phyloP scores from a whole-genome alignment of 1,284 basidiomycete species.

The Tilletia walkeri region DNA sequence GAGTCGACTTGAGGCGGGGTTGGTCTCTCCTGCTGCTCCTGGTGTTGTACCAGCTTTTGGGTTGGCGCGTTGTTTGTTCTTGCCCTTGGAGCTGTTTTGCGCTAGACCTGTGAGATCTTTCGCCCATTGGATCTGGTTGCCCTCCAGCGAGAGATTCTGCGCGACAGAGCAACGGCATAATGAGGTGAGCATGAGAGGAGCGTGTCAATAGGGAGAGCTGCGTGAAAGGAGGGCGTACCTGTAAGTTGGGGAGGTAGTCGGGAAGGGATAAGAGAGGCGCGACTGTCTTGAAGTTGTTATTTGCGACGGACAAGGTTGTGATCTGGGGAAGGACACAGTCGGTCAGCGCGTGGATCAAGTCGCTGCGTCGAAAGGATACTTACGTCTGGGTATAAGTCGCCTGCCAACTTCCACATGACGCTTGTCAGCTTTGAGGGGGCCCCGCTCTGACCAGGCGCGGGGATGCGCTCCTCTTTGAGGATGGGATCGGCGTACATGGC shows the following conservation, averaged over 20 bases:
- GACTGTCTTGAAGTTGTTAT: constrained; percentile 40
- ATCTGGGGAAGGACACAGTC: constrained; percentile 19
- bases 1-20: constrained; percentile 20
- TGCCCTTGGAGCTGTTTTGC: constrained; percentile 25
- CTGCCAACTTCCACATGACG: constrained; percentile 80
- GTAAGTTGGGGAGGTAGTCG: constrained; percentile 60
- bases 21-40: not conserved
- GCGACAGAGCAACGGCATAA: constrained; percentile 9
- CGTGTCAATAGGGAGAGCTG: not conserved
- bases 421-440: constrained; percentile 67
- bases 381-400: constrained; percentile 73
- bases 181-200: constrained; percentile 15
- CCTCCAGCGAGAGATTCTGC: constrained; percentile 72
- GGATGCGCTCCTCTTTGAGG: constrained; percentile 67
- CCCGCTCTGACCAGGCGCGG: constrained; percentile 67
- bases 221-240: constrained; percentile 15
- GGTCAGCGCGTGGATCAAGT: not conserved
- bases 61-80: not conserved
- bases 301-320: constrained; percentile 40
- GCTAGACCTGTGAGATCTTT: constrained; percentile 45
- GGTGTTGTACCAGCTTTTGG: not conserved
- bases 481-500: constrained; percentile 70
- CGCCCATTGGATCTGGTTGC: constrained; percentile 53
- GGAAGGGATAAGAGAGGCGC: constrained; percentile 37
- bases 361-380: constrained; percentile 25